phyloP scores from a whole-genome alignment of 2,329 filamentous ascomycete species.

The Penicillium decumbens region DNA sequence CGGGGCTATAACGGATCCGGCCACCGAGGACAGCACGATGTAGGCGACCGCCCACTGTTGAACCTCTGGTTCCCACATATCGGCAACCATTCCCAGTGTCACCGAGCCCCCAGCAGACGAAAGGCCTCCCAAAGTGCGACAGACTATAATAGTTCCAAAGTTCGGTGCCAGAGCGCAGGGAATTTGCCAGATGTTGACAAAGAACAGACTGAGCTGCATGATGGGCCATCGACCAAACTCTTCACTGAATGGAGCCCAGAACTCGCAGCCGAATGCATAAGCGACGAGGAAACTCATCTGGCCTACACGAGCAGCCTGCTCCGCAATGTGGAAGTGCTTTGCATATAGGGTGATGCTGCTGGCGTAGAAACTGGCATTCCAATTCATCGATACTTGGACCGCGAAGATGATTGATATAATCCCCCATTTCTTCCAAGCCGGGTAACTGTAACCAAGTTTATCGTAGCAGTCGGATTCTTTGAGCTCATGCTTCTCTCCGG shows the following conservation, averaged over 20 bases:
- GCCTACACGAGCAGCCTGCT: conserved; percentile 63
- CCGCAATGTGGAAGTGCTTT: conserved; percentile 61
- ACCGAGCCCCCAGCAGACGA: conserved; percentile 62
- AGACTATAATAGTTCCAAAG: conserved; percentile 64
- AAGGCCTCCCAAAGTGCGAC: conserved; percentile 60
- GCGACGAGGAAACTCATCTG: conserved; percentile 71
- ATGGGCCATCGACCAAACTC: conserved; percentile 73
- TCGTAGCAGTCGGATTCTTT: conserved; percentile 58
- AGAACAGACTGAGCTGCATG: conserved; percentile 64
- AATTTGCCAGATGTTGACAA: conserved; percentile 74
- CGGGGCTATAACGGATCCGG: conserved; percentile 47
- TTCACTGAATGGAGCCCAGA: conserved; percentile 83
- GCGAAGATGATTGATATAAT: conserved; percentile 65
- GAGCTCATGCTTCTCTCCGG: conserved; percentile 35
- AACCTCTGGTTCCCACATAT: conserved; percentile 55
- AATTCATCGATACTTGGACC: conserved; percentile 71
- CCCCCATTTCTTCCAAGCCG: conserved; percentile 63
- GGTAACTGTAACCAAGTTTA: conserved; percentile 59
- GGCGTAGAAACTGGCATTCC: conserved; percentile 69
- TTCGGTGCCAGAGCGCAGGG: conserved; percentile 68
- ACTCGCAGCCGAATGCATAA: conserved; percentile 79
- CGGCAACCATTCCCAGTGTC: conserved; percentile 61
- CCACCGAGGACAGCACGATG: conserved; percentile 55
- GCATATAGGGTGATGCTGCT: conserved; percentile 61
- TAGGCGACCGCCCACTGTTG: conserved; percentile 59